Evolutionary conservation across 805 yeast species (phyloP).

Genomic region (Candida lessepsii): DNA sequence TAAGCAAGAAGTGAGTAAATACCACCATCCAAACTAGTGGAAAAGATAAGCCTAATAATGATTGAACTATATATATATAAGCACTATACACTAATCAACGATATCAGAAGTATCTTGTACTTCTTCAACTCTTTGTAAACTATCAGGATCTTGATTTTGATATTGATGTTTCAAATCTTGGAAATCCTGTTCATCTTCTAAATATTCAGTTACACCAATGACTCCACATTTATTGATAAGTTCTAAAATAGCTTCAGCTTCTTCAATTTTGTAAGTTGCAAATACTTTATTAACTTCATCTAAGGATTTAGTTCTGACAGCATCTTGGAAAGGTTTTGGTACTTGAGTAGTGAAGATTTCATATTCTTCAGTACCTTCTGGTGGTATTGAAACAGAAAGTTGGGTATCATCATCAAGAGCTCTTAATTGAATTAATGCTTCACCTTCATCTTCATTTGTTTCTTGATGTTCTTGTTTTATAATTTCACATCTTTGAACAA

Average conservation of each 20-base stretch:
- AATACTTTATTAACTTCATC: constrained; percentile 84
- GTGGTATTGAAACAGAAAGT: constrained; percentile 69
- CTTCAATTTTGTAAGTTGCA: constrained; percentile 65
- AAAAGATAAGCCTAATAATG: too few species aligned
- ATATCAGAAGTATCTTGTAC: constrained; percentile 19
- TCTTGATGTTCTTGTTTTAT: constrained; percentile 51
- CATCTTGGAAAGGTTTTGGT: constrained; percentile 65
- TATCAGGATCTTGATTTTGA: constrained; percentile 14
- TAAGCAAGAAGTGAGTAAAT: constrained; percentile 32
- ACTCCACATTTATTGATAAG: constrained; percentile 78
- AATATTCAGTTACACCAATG: constrained; percentile 73
- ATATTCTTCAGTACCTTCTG: constrained; percentile 51
- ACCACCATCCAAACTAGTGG: too few species aligned
- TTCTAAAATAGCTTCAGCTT: constrained; percentile 77
- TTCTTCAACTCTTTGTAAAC: constrained; percentile 10
- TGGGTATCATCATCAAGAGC: constrained; percentile 82
- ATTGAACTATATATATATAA: background rate
- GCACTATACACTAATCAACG: constrained; percentile 19
- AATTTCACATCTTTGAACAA: constrained; percentile 69
- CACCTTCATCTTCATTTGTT: constrained; percentile 37
- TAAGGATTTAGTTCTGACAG: constrained; percentile 66
- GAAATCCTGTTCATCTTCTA: constrained; percentile 74
- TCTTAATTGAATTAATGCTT: constrained; percentile 81
- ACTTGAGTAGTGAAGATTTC: constrained; percentile 54
- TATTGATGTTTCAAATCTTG: constrained; percentile 51